Percentiles rank a stretch among this genome's conserved stretches.
phyloP scores from a whole-genome alignment of 306 rosid species.

The Morella rubra region DNA sequence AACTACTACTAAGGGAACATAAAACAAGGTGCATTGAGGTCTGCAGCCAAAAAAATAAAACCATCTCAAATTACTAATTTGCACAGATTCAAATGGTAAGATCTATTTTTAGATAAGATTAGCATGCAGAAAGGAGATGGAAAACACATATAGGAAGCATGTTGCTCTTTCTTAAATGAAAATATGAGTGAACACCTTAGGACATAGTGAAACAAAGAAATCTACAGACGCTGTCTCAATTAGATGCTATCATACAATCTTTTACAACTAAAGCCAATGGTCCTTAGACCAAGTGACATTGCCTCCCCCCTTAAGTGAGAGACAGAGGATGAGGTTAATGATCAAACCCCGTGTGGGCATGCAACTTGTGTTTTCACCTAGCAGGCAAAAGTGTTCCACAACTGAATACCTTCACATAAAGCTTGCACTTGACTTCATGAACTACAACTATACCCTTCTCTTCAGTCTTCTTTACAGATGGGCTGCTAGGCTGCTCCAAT shows the following conservation, averaged over 20 bases:
- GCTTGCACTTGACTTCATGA: constrained; percentile 96
- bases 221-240: constrained; percentile 12
- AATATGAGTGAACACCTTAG: background rate
- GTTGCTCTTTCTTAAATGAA: background rate
- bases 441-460: constrained; percentile 86
- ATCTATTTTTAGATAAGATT: background rate
- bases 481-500: constrained; percentile 86
- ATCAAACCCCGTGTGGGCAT: background rate
- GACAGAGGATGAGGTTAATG: background rate
- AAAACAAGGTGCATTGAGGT: background rate
- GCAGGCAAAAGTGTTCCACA: background rate
- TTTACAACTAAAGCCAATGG: background rate
- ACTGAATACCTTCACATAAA: constrained; percentile 77
- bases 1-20: background rate
- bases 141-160: background rate
- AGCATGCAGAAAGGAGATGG: background rate
- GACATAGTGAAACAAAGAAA: background rate
- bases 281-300: constrained; percentile 2
- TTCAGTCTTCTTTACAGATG: constrained; percentile 84
- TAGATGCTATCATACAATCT: background rate
- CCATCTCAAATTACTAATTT: background rate
- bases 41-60: background rate
- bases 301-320: background rate
- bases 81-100: background rate
- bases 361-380: background rate